Conservation (phyloP, 1,284 basidiomycete genomes). For the Gastroboletus turbinatus region DNA sequence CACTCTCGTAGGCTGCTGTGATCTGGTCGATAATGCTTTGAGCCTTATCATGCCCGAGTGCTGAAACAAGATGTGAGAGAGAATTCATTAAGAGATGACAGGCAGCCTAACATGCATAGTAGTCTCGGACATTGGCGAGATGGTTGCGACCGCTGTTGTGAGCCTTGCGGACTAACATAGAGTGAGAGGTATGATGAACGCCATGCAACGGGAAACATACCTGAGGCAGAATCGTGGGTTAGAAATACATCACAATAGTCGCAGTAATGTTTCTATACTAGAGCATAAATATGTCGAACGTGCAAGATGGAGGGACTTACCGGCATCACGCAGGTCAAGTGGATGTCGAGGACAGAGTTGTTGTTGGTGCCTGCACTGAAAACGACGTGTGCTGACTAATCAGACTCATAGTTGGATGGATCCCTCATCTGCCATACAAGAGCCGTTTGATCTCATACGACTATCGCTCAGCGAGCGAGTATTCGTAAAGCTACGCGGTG, state of each 20-base stretch:
- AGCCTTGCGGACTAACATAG: conserved; percentile 83
- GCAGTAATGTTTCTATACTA: conserved; percentile 79
- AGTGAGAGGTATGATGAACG: conserved; percentile 7
- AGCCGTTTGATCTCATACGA: conserved; percentile 98
- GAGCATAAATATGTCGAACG: conserved; percentile 1
- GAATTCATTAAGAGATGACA: background rate
- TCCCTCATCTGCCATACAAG: conserved; percentile 77
- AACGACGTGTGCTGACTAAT: conserved; percentile 35
- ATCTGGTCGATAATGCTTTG: conserved; percentile 97
- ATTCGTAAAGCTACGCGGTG: conserved; percentile 93
- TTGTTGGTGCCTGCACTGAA: conserved; percentile 19
- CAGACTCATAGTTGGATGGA: conserved; percentile 51
- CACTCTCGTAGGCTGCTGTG: conserved; percentile 84
- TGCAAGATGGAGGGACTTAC: conserved; percentile 17
- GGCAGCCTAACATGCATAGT: conserved; percentile 80
- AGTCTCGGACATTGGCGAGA: conserved; percentile 93
- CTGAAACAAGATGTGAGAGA: conserved; percentile 41
- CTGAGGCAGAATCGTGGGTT: conserved; percentile 88
- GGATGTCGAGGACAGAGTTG: conserved; percentile 17
- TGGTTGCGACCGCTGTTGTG: conserved; percentile 98
- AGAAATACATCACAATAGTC: conserved; percentile 93
- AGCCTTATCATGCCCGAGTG: conserved; percentile 93
- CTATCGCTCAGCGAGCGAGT: conserved; percentile 96
- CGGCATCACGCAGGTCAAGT: conserved; percentile 25
- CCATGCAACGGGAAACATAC: conserved; percentile 37